Conservation (phyloP, 73 alveolate species). For the Blepharisma stoltei region DNA sequence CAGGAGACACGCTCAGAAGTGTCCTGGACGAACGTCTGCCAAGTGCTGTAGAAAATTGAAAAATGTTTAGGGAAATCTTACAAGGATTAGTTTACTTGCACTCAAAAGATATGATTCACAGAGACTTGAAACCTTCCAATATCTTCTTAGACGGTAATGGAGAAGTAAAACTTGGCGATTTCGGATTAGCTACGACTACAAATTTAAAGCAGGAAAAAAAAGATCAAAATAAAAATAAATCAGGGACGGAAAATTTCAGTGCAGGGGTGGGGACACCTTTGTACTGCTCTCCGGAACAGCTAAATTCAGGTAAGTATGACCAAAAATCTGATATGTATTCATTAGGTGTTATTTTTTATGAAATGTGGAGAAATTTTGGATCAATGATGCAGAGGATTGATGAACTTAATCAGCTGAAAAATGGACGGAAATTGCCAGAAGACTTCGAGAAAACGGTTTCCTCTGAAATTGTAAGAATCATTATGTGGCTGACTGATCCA, state of each 20-base stretch:
- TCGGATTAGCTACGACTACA: constrained; percentile 85
- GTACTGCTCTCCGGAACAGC: constrained; percentile 69
- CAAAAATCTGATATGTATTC: constrained; percentile 60
- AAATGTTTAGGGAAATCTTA: constrained; percentile 73
- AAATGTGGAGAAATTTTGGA: constrained; percentile 53
- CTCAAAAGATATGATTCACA: constrained; percentile 72
- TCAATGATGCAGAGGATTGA: constrained; percentile 51
- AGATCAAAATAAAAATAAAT: constrained; percentile 12
- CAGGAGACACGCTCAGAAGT: constrained; percentile 48
- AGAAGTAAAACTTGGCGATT: constrained; percentile 89
- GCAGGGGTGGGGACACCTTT: constrained; percentile 57
- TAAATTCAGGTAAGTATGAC: constrained; percentile 42
- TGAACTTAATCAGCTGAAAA: constrained; percentile 36
- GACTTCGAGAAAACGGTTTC: constrained; percentile 44
- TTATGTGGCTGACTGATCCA: constrained; percentile 59
- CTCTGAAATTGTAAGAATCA: constrained; percentile 47
- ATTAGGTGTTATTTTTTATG: constrained; percentile 57
- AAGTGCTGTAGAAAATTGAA: constrained; percentile 30
- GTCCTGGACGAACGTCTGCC: constrained; percentile 38
- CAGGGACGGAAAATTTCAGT: constrained; percentile 30
- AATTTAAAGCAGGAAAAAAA: constrained; percentile 33
- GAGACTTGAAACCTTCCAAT: constrained; percentile 96
- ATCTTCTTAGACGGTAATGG: constrained; percentile 78
- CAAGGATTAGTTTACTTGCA: constrained; percentile 86
- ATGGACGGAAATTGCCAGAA: constrained; percentile 36